These are phyloP conservation scores for Coffea humblotiana DNA, from an alignment of 305 asterid species.

Conservation along the genomic window DNA sequence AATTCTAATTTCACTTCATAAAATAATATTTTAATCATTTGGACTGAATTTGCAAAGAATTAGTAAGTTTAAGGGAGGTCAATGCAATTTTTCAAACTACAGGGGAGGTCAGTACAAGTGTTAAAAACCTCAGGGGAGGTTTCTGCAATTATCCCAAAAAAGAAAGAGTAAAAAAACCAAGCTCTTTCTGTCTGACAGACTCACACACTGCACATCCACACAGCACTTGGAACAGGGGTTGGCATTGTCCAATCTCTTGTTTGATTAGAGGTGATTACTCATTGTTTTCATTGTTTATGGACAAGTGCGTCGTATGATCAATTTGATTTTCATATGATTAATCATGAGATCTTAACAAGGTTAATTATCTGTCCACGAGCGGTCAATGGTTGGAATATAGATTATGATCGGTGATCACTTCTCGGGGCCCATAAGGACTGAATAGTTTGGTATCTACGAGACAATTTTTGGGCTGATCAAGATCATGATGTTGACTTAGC, in stretches of 20 bases:
- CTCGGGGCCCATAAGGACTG: constrained; percentile 10
- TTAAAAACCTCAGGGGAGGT: too few species aligned
- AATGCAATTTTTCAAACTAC: too few species aligned
- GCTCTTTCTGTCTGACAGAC: not conserved
- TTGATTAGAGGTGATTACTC: not conserved
- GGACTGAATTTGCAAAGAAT: too few species aligned
- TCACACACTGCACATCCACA: not conserved
- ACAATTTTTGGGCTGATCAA: not conserved
- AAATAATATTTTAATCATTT: too few species aligned
- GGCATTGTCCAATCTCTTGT: not conserved
- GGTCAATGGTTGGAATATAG: constrained; percentile 7
- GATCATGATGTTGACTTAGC: too few species aligned
- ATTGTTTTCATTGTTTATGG: not conserved
- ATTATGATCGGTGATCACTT: too few species aligned
- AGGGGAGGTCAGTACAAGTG: too few species aligned
- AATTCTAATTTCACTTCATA: too few species aligned
- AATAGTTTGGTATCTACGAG: not conserved
- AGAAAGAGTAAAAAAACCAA: not conserved
- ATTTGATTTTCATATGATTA: constrained; percentile 9
- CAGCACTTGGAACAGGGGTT: not conserved
- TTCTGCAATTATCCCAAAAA: too few species aligned
- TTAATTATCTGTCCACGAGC: not conserved
- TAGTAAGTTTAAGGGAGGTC: too few species aligned
- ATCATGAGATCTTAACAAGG: not conserved
- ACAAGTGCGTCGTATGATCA: not conserved